phyloP scores from a whole-genome alignment of 139 green algal species.

The Tetradesmus obliquus region DNA sequence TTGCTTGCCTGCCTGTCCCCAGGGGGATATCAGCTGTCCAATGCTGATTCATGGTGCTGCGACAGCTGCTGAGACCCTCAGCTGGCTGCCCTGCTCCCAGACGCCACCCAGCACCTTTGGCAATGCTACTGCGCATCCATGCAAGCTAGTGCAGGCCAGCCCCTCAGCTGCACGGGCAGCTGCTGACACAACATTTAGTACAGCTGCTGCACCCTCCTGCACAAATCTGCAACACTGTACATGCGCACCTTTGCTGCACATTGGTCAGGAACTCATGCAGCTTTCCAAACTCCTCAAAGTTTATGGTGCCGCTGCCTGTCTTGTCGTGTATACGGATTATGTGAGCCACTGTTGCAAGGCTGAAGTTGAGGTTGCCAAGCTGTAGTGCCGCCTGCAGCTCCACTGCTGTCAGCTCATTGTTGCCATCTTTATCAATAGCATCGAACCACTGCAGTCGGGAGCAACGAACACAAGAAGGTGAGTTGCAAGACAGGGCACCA shows the following conservation, averaged over 20 bases:
- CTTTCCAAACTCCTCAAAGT: slow-evolving; percentile 50
- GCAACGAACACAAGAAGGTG: background rate
- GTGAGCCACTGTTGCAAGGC: slow-evolving; percentile 55
- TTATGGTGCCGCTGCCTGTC: slow-evolving; percentile 42
- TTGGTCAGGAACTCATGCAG: slow-evolving; percentile 71
- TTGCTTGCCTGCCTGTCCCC: background rate
- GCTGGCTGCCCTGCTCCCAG: background rate
- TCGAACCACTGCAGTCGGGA: slow-evolving; percentile 55
- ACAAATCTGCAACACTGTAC: background rate
- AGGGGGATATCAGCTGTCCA: too few relatives aligned
- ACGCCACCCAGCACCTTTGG: background rate
- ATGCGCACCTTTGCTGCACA: slow-evolving; percentile 53
- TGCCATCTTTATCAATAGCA: slow-evolving; percentile 57
- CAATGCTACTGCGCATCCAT: background rate
- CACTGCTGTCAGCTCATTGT: slow-evolving; percentile 44
- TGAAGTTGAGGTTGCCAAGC: slow-evolving; percentile 66
- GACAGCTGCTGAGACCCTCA: too few relatives aligned
- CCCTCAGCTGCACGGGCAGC: background rate
- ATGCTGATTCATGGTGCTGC: too few relatives aligned
- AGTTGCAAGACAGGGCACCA: background rate
- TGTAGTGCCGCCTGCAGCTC: slow-evolving; percentile 65
- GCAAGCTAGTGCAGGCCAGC: background rate
- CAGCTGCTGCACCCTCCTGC: background rate
- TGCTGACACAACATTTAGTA: background rate
- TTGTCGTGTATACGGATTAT: slow-evolving; percentile 67